phyloP scores from a whole-genome alignment of 116 monocot genomes.

The Papilionanthe hybrid region DNA sequence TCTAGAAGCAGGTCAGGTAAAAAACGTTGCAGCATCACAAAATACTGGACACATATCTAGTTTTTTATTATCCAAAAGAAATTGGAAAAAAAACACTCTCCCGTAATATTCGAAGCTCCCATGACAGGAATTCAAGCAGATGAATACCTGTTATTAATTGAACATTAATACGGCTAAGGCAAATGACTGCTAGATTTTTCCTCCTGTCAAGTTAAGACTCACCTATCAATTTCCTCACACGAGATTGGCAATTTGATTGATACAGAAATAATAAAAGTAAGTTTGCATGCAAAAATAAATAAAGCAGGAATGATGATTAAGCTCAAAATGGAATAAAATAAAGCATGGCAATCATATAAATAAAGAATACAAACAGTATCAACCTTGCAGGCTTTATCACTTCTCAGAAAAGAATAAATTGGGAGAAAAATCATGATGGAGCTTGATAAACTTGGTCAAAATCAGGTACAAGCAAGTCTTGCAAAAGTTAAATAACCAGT shows the following conservation, averaged over 20 bases:
- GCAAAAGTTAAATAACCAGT: slow-evolving; percentile 90
- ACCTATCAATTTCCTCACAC: not conserved
- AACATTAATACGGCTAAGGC: not conserved
- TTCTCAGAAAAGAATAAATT: not conserved
- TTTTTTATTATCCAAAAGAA: not conserved
- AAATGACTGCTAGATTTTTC: not conserved
- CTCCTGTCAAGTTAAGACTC: not conserved
- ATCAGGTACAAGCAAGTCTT: slow-evolving; percentile 50
- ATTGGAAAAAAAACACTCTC: not conserved
- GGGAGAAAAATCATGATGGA: not conserved
- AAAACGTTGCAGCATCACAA: not conserved
- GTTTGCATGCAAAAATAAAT: not conserved
- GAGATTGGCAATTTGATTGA: not conserved
- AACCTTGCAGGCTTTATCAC: not conserved
- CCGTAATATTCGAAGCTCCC: not conserved
- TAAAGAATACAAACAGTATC: not conserved
- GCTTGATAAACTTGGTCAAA: not conserved
- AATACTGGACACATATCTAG: not conserved
- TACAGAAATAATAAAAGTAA: not conserved
- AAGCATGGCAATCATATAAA: not conserved
- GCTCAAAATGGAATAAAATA: not conserved
- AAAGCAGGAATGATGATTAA: not conserved
- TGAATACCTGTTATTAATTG: not conserved
- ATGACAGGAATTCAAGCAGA: not conserved
- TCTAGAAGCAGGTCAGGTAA: not conserved